Evolutionary conservation across 495 filamentous ascomycete genomes (phyloP), one percentile per base, ranked within the genome.

Genomic region (Hapsidospora chrysogenum): DNA sequence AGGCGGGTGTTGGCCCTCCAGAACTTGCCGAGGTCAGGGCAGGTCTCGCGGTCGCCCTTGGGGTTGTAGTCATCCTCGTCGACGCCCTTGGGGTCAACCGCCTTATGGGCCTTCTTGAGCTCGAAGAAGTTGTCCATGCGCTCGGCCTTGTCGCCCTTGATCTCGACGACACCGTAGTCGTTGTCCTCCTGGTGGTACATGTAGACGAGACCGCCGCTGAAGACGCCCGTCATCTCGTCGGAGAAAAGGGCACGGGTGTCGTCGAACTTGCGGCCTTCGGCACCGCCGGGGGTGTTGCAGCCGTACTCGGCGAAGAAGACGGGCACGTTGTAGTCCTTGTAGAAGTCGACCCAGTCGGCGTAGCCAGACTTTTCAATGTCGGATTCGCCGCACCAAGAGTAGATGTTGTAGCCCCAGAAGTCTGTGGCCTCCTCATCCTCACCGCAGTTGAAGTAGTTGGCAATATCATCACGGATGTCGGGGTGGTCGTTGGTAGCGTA

Each of bases 331-430:
- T 86, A 97, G 52, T 77, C 78, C 31, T 59, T 52, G 60, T 93
- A 96, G 58, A 92, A 83, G 26, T 76, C 56, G 25, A 83, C 85
- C 46, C 85, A 75, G 17, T 65, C 67, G 43, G 79, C 63, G 56
- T 83, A 97, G 11, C 82, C 80, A 0, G 87, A 95, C 13, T 56
- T 43, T 31, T 58, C 45, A 50, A 78, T 87, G 37, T 65, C 70
- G 39, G 77, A 86, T 33, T 82, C 50, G 32, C 89, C 89, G 50
- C 89, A 97, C 89, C 89, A 97, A 25, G 81, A 86, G 61, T 96
- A 96, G 63, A 95, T 87, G 60, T 96, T 97, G 70, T 94, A 94
- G 35, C 89, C 89, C 84, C 84, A 95, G 66, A 85, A 95, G 55
- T 96, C 87, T 41, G 94, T 86, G 27, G 73, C 60, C 9, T 70